Base-by-base conservation (phyloP, 441 rosid species). In the Raphanus hybrid region DNA sequence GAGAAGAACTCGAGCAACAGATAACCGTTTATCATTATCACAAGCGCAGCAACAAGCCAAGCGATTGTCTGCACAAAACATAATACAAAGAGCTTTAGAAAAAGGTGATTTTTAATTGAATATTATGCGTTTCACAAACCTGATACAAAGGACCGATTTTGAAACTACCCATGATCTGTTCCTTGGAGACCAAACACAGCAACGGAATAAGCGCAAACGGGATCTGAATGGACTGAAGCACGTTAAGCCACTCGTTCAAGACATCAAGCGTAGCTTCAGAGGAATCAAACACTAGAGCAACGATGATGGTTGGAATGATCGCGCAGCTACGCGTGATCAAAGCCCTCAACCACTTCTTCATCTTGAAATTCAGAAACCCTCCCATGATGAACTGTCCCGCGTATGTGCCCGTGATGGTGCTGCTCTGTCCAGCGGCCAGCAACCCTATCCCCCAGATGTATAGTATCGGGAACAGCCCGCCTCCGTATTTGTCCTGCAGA, bases 371-470 rank as follows among this genome's bases (percentile, higher is more conserved):
- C 15, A 94, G 83, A 82, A 94, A 94, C 58, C 99, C 99, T 2
- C 94, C 97, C 97, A 92, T 94, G 66, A 94, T 94, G 79, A 94
- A 94, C 75, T 94, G 98, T 78, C 98, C 96, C 0, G 97, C 97
- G 8, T 92, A 94, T 6, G 97, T 94, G 37, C 97, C 96, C 1
- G 98, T 94, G 11, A 94, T 88, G 1, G 99, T 94, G 64, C 99
- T 94, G 78, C 99, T 94, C 71, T 94, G 98, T 2, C 99, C 99
- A 35, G 98, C 97, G 20, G 98, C 98, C 75, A 92, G 75, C 71
- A 92, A 76, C 7, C 98, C 99, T 55, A 92, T 91, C 37, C 69
- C 94, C 98, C 99, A 94, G 61, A 94, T 92, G 83, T 94, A 94
- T 9, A 92, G 77, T 50, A 94, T 90, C 0, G 98, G 99, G 79